Evolutionary conservation across 2,329 filamentous ascomycete species (phyloP), one percentile per base, ranked within the genome.

Genomic region (Ophiostoma angusticollis): DNA sequence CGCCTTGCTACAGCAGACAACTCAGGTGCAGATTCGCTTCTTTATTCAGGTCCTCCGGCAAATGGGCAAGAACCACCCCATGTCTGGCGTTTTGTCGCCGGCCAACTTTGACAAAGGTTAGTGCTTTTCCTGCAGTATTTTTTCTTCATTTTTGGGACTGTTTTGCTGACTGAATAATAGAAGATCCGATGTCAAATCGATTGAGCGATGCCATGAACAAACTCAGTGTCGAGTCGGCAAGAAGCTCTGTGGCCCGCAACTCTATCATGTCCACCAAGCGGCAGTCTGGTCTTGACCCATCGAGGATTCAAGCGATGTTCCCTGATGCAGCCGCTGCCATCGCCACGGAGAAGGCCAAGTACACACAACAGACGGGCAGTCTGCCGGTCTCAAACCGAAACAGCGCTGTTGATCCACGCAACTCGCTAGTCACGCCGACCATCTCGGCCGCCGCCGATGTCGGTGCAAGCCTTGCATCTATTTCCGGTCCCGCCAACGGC

Each of bases 1-100:
- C 59, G 89, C 91, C 45, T 68, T 98, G 51, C 70, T 98, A 44
- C 91, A 98, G 66, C 91, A 98, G 69, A 96, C 91, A 6, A 98
- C 91, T 5, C 91, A 96, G 63, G 89, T 98, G 45, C 91, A 98
- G 65, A 94, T 96, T 56, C 80, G 91, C 40, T 98, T 98, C 70
- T 98, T 98, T 63, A 96, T 96, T 50, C 89, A 96, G 62, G 86
- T 98, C 33, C 68, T 98, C 51, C 87, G 96, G 66, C 91, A 98
- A 60, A 98, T 96, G 91, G 87, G 87, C 47, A 94, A 95, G 65
- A 93, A 80, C 54, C 87, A 96, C 59, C 91, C 91, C 21, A 93
- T 96, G 84, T 93, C 89, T 25, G 84, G 89, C 38, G 81, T 98
- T 27, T 63, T 98, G 37, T 96, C 91, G 21, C 91, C 91, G 22